These are phyloP conservation scores for Phytophthora niederhauseri DNA, from an alignment of 352 stramenopile genomes.

Conservation along the genomic window DNA sequence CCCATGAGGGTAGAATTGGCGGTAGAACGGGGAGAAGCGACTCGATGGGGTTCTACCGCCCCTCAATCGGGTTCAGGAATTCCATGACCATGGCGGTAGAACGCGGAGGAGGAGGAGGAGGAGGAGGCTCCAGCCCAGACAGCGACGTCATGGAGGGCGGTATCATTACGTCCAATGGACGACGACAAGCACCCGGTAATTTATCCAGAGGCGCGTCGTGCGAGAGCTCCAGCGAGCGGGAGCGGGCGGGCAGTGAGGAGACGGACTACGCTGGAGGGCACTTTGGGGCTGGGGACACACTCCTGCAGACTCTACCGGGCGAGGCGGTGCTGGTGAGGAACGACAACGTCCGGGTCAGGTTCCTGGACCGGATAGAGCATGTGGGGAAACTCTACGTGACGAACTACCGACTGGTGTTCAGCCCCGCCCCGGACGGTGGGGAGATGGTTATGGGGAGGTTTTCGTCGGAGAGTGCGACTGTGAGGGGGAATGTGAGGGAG, in stretches of 20 bases:
- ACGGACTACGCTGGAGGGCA: constrained; percentile 29
- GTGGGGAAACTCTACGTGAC: constrained; percentile 75
- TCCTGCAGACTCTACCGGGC: constrained; percentile 64
- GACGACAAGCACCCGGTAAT: constrained; percentile 15
- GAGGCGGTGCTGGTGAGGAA: constrained; percentile 70
- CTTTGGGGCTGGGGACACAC: constrained; percentile 14
- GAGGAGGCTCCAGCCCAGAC: background rate
- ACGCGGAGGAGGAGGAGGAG: background rate
- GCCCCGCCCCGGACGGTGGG: constrained; percentile 32
- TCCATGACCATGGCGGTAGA: constrained; percentile 2
- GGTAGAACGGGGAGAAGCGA: constrained; percentile 12
- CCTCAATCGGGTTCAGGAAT: constrained; percentile 8
- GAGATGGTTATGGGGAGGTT: constrained; percentile 20
- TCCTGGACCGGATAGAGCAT: constrained; percentile 58
- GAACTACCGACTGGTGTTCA: constrained; percentile 86
- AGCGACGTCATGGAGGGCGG: constrained; percentile 31
- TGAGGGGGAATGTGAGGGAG: constrained; percentile 39
- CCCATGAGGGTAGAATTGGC: constrained; percentile 1
- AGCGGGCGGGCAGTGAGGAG: constrained; percentile 36
- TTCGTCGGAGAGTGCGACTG: constrained; percentile 30
- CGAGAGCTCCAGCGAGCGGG: constrained; percentile 25
- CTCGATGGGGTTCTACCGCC: constrained; percentile 15
- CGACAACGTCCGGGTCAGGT: constrained; percentile 63
- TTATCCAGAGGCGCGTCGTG: constrained; percentile 16
- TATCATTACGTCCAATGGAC: constrained; percentile 40